Conservation (phyloP, 139 green algal species). For the Chlamydomonas sphaeroides region DNA sequence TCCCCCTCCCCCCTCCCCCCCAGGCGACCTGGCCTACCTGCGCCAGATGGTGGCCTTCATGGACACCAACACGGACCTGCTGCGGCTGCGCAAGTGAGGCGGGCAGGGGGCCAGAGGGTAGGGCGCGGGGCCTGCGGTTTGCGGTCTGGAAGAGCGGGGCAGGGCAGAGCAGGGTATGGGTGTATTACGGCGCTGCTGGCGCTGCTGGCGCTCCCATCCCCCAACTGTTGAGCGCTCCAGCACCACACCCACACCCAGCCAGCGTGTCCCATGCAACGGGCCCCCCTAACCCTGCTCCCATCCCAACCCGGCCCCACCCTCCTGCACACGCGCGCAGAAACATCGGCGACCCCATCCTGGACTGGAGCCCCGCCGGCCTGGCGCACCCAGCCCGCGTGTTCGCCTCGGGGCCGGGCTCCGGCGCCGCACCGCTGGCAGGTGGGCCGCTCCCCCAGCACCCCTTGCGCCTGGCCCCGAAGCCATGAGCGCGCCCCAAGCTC, state of each 20-base stretch:
- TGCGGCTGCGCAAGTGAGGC: slow-evolving; percentile 22
- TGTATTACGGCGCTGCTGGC: no score
- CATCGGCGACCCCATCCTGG: slow-evolving; percentile 49
- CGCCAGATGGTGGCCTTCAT: slow-evolving; percentile 45
- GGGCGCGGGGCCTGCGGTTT: no score
- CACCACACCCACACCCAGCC: no score
- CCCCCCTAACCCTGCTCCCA: neutral
- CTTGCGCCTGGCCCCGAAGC: no score
- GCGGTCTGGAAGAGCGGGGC: no score
- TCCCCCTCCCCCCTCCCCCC: neutral
- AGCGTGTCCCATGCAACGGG: no score
- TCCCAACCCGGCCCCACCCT: neutral
- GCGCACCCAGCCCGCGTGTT: slow-evolving; percentile 33
- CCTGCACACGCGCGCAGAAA: neutral
- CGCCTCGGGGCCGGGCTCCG: neutral
- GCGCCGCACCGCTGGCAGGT: neutral
- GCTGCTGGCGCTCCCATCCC: no score
- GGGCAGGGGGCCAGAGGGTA: neutral
- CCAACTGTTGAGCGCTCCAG: no score
- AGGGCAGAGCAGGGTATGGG: no score
- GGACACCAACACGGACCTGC: slow-evolving; percentile 43
- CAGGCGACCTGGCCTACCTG: slow-evolving; percentile 49
- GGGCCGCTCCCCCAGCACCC: no score
- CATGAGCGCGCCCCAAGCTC: no score
- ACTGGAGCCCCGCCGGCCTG: slow-evolving; percentile 43